A percentile compares a stretch with the other conserved stretches of the same genome.
phyloP scores from a whole-genome alignment of 169 alveolate species.

The Eimeria sp. region DNA sequence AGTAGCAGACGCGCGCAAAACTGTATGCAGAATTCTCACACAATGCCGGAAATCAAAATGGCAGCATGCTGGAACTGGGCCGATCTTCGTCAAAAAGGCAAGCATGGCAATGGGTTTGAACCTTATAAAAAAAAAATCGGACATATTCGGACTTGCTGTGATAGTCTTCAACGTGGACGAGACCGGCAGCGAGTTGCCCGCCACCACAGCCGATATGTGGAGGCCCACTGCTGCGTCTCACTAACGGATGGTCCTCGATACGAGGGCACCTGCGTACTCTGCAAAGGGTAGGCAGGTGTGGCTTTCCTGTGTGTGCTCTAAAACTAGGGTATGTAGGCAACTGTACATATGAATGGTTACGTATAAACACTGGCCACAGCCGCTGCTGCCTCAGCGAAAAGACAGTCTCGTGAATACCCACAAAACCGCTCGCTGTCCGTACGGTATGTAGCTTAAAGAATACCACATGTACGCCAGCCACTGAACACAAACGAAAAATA shows the following conservation, averaged over 20 bases:
- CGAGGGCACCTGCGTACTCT: background rate
- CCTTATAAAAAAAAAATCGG: background rate
- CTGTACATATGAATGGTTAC: background rate
- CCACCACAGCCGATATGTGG: background rate
- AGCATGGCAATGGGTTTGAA: background rate
- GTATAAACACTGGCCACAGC: background rate
- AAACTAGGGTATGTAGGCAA: background rate
- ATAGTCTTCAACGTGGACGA: background rate
- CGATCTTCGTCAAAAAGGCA: no score
- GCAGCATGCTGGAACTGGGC: no score
- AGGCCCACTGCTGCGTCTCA: background rate
- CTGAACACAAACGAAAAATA: conserved; percentile 70
- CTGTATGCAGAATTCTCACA: no score
- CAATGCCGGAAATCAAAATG: background rate
- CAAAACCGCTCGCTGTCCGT: conserved; percentile 76
- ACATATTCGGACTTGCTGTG: background rate
- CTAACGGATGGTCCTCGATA: background rate
- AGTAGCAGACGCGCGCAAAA: background rate
- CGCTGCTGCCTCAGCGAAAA: conserved; percentile 6
- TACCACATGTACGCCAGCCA: conserved; percentile 84
- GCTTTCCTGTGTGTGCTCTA: background rate
- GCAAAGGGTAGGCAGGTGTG: background rate
- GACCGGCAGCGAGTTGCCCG: background rate
- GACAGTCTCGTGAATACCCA: conserved; percentile 71
- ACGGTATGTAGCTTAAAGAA: conserved; percentile 81